These are phyloP conservation scores for Phytophthora boehmeriae DNA, from an alignment of 352 stramenopile species.

Conservation along the genomic window DNA sequence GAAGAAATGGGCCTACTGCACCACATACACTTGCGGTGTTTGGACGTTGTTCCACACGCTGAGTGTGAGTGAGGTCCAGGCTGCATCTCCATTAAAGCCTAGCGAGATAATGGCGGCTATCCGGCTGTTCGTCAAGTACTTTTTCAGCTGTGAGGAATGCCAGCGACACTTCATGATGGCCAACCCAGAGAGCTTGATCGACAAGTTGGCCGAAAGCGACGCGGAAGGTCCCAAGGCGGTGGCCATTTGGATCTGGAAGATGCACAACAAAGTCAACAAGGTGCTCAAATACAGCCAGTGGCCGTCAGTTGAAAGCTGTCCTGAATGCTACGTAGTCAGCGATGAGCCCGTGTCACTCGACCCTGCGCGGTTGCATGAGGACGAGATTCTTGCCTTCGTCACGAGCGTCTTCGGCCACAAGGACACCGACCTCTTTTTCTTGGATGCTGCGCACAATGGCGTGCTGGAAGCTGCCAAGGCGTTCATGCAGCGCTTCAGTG, in stretches of 20 bases:
- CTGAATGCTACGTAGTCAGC: conserved; percentile 57
- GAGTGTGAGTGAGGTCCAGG: conserved; percentile 44
- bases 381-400: conserved; percentile 56
- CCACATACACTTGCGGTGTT: conserved; percentile 80
- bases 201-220: conserved; percentile 45
- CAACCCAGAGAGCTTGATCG: conserved; percentile 66
- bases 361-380: conserved; percentile 43
- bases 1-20: conserved; percentile 57
- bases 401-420: conserved; percentile 58
- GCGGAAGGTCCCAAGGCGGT: conserved; percentile 45
- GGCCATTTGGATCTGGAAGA: conserved; percentile 78
- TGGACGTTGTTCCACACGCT: conserved; percentile 85
- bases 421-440: conserved; percentile 48
- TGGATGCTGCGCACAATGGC: conserved; percentile 55
- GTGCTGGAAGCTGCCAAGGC: conserved; percentile 36
- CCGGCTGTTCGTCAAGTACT: conserved; percentile 74
- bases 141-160: conserved; percentile 83
- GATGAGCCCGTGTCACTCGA: conserved; percentile 53
- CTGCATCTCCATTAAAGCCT: conserved; percentile 44
- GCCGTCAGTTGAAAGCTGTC: conserved; percentile 51
- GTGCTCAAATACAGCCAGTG: conserved; percentile 73
- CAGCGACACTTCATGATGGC: conserved; percentile 72
- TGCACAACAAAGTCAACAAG: conserved; percentile 89
- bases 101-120: conserved; percentile 65
- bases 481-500: conserved; percentile 45